phyloP scores from a whole-genome alignment of 1,284 basidiomycete species.

The Rhodotorula sp. region DNA sequence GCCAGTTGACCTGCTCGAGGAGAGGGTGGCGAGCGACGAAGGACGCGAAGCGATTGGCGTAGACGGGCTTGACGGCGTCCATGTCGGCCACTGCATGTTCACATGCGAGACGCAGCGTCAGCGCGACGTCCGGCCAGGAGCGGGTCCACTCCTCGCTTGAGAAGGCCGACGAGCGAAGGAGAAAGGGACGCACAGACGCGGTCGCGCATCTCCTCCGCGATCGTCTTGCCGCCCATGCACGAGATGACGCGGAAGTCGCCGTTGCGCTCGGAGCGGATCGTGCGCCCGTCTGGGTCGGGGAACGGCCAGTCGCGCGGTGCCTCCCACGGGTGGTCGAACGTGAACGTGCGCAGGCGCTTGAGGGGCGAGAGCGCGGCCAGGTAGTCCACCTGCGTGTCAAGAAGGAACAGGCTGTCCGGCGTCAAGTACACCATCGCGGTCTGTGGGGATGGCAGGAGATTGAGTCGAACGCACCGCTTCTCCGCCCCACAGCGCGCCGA shows the following conservation, averaged over 20 bases:
- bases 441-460: too few relatives aligned
- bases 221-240: neutral
- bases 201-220: neutral
- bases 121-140: too few relatives aligned
- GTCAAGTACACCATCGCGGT: too few relatives aligned
- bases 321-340: slow-evolving; percentile 13
- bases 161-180: neutral
- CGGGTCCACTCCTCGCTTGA: neutral
- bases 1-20: neutral
- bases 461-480: neutral
- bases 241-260: slow-evolving; percentile 6
- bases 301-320: neutral
- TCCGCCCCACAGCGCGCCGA: neutral
- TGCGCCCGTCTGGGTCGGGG: neutral
- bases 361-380: neutral
- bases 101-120: fast-evolving
- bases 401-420: neutral
- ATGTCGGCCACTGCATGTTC: neutral
- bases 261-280: slow-evolving; percentile 5
- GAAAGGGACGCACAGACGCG: slow-evolving; percentile 1
- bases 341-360: neutral
- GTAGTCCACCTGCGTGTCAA: neutral
- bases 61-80: neutral
- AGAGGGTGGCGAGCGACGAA: neutral
- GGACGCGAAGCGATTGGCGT: slow-evolving; percentile 1